Evolutionary conservation across 73 alveolate species (phyloP).

Genomic region (Symbiodinium pilosum): DNA sequence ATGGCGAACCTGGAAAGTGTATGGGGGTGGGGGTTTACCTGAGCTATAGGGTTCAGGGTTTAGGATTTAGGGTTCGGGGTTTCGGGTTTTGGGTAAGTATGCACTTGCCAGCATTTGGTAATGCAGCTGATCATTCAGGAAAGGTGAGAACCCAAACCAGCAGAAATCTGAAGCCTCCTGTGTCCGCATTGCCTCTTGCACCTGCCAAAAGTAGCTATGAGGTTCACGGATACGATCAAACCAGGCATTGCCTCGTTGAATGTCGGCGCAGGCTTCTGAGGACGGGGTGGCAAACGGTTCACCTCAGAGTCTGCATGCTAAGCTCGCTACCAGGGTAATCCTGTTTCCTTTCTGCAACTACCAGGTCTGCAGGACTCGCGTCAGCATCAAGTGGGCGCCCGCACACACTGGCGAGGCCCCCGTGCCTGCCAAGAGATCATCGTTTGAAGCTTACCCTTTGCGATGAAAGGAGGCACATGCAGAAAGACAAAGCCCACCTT

Average conservation of each 20-base stretch:
- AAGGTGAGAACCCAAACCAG: not conserved
- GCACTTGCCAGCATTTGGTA: too few relatives aligned
- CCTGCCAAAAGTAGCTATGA: not conserved
- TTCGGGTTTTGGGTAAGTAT: too few relatives aligned
- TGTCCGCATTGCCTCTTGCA: not conserved
- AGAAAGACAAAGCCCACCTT: too few relatives aligned
- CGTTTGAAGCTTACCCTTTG: too few relatives aligned
- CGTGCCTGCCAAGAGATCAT: not conserved
- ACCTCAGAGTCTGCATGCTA: too few relatives aligned
- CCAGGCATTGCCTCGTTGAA: not conserved
- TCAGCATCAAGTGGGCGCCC: not conserved
- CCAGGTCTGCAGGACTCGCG: too few relatives aligned
- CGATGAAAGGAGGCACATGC: too few relatives aligned
- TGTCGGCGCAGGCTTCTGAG: not conserved
- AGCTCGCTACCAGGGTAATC: too few relatives aligned
- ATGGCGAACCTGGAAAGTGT: not conserved
- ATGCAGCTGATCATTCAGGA: not conserved
- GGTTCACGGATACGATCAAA: not conserved
- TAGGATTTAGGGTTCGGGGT: too few relatives aligned
- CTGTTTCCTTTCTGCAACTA: too few relatives aligned
- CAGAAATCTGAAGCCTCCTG: not conserved
- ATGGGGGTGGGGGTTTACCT: not conserved
- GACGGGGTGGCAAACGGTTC: constrained; percentile 16
- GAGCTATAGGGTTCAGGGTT: not conserved
- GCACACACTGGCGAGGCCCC: constrained; percentile 7